Evolutionary conservation across 495 filamentous ascomycete species (phyloP).

Genomic region (Neurospora sp.): DNA sequence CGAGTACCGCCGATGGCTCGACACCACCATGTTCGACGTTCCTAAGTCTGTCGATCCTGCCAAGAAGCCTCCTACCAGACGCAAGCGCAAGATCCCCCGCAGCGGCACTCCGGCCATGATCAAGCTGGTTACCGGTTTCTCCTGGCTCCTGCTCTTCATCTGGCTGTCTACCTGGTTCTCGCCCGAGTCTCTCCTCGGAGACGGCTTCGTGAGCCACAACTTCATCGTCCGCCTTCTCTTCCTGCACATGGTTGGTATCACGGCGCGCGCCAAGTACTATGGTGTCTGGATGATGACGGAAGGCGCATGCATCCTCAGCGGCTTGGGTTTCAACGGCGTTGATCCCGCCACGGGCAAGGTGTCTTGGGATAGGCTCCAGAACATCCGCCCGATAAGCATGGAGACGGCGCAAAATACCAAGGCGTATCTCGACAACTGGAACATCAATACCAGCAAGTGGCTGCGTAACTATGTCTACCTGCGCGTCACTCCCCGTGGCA

Average conservation of each 20-base stretch:
- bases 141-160: constrained; percentile 74
- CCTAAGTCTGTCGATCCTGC: constrained; percentile 66
- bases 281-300: constrained; percentile 91
- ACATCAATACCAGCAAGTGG: constrained; percentile 98
- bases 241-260: constrained; percentile 73
- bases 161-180: constrained; percentile 59
- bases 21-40: constrained; percentile 86
- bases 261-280: constrained; percentile 83
- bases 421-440: constrained; percentile 85
- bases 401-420: constrained; percentile 86
- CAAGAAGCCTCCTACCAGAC: constrained; percentile 73
- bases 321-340: constrained; percentile 88
- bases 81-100: constrained; percentile 89
- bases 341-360: constrained; percentile 73
- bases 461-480: constrained; percentile 92
- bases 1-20: constrained; percentile 86
- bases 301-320: constrained; percentile 87
- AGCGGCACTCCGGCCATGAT: constrained; percentile 76
- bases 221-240: constrained; percentile 64
- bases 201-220: constrained; percentile 52
- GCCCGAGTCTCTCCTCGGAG: constrained; percentile 44
- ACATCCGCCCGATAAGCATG: constrained; percentile 72
- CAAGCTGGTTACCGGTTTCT: constrained; percentile 60
- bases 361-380: constrained; percentile 80
- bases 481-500: constrained; percentile 87